Percentiles rank a stretch among this genome's conserved stretches.
Evolutionary conservation across 768 basidiomycete species (phyloP).

Genomic region (Rhodosporidiobolus sp.): DNA sequence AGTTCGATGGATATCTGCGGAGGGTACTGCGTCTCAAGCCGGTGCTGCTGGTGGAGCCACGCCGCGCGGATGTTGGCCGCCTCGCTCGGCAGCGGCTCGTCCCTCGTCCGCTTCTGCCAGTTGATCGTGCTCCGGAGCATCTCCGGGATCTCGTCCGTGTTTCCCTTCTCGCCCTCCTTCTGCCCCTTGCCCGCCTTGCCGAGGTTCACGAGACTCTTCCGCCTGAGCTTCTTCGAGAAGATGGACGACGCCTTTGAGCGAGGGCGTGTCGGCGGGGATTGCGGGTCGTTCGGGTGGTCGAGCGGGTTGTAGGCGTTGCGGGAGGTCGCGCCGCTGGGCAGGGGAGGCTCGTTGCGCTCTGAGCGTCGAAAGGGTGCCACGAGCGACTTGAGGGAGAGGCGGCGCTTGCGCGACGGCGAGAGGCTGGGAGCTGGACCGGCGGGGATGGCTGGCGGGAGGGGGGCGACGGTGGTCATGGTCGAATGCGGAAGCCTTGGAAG

Average conservation of each 20-base stretch:
- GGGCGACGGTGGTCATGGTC: not conserved
- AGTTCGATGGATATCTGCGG: not conserved
- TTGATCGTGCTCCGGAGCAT: not conserved
- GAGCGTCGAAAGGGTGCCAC: not conserved
- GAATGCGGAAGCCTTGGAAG: no score
- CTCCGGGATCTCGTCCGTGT: not conserved
- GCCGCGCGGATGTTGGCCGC: not conserved
- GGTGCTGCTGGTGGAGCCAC: not conserved
- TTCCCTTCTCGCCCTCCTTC: not conserved
- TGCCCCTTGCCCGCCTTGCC: not conserved
- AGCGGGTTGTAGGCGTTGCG: no score
- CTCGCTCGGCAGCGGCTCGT: not conserved
- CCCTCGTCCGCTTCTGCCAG: constrained; percentile 3
- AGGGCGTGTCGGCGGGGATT: not conserved
- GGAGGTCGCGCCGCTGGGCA: no score
- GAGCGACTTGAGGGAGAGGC: constrained; percentile 1
- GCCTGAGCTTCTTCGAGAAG: constrained; percentile 3
- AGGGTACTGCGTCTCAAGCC: not conserved
- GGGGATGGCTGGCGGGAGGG: not conserved
- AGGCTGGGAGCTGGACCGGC: not conserved
- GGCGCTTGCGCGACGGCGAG: not conserved
- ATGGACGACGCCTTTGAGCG: not conserved
- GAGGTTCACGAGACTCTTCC: not conserved
- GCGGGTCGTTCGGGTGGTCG: not conserved
- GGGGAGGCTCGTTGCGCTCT: no score